Base-by-base conservation (phyloP, 768 basidiomycete species). In the Panellus pusillus region DNA sequence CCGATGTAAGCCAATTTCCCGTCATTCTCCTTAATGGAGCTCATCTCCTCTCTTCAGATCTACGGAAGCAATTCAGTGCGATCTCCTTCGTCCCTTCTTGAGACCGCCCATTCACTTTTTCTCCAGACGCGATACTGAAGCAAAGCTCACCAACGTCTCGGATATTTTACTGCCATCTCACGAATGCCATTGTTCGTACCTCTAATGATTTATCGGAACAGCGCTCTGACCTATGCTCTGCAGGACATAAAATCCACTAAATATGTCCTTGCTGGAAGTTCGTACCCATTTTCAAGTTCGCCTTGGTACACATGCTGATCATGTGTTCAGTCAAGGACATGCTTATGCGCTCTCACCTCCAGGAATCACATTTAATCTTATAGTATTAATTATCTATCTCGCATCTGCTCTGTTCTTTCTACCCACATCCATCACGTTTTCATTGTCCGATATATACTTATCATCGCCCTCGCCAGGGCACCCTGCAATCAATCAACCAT, bases 151-250 rank as follows among this genome's bases (percentile, higher is more conserved):
- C 78, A 19, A 70, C 72, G 20, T 67, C 75, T 15, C 74, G 86
- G 50, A 69, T 78, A 7, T 87, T 87, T 60, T 88, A 86, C 63
- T 84, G 80, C 61, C 87, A 89, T 68, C 76, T 88, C 56, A 90
- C 88, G 15, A 79, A 81, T 4, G 85, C 86, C 53, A 88, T 83
- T 50, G 88, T 88, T 55, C 60, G 81, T 73, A 9, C 29, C 47
- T 24, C 35, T 27, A 15, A 20, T 18, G 14, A 40, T 7, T 38
- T 52, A 52, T 41, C 32, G 39, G 32, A 18, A 15, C 13, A 54
- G 29, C 44, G 38, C 2, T 14, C 37, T 50, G 47, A 50, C 58
- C 41, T 58, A 9, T 47, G 47, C 44, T 42, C 27, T 46, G 18
- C 59, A 87, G 84, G 86, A 89, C 64, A 77, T 75, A 9, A 78